Base-by-base conservation (phyloP, 1,284 basidiomycete genomes). In the Ceratobasidium sp. region DNA sequence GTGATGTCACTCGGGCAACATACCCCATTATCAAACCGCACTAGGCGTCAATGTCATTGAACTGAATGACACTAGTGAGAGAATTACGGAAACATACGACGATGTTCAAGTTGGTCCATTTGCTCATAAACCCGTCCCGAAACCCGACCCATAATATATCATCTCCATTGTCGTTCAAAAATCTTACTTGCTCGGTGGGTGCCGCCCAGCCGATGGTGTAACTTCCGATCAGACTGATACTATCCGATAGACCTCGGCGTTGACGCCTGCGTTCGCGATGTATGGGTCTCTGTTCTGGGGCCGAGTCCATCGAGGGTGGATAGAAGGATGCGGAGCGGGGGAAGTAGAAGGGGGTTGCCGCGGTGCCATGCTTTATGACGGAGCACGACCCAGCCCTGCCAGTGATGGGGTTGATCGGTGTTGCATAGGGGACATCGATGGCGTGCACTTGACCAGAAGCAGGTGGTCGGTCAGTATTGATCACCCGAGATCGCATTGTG, bases 21-120 rank as follows among this genome's bases (percentile, higher is more conserved):
- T 45, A 73, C 73, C 73, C 73, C 59, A 74, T 70, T 30, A 74
- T 74, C 67, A 74, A 74, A 64, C 73, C 73, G 21, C 65, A 71
- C 73, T 74, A 28, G 8, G 12, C 32, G 45, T 16, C 43, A 53
- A 57, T 14, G 14, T 36, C 30, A 32, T 8, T 28, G 53, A 14
- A 34, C 14, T 41, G 28, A 5, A 23, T 23, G n/a, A 23, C 9
- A 50, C 32, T 60, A 41, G 21, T 5, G 26, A 28, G 9, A 45
- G 23, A 28, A 39, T 14, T 39, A 14, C 26, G 34, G 14, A 26
- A 10, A 70, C 72, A 28, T 41, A 73, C 72, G 30, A 69, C 72
- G 36, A 73, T 70, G 39, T 73, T 73, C 39, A 73, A 61, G 59
- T 60, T 73, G 21, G 65, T 70, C 72, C 72, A 73, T 18, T 69